Evolutionary conservation across 768 basidiomycete genomes (phyloP), one percentile per base, ranked within the genome.

Genomic region (Termitomyces sp.): DNA sequence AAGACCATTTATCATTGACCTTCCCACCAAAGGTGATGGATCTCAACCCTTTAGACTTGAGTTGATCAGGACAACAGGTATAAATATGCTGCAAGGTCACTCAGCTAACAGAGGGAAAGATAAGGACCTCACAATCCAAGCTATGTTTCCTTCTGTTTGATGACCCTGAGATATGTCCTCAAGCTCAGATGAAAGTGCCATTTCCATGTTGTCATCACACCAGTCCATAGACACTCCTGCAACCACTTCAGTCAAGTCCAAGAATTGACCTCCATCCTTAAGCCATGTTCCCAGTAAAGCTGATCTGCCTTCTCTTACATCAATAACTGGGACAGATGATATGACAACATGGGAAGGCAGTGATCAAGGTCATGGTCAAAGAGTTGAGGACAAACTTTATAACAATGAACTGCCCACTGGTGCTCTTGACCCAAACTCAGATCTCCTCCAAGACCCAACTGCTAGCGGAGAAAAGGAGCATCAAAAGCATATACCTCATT

Each of bases 401-500:
- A 71, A 81, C 64, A 84, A 82, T 50, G 78, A 82, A 24, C 66
- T 83, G 6, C 83, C 84, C 2, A 63, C 74, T 34, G 75, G 80
- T 5, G 82, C 86, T 50, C 72, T 76, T 24, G 77, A 78, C 40
- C 69, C 75, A 24, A 68, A 80, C 53, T 72, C 74, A 46, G 71
- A 74, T 60, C 64, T 67, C 60, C 51, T 68, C 57, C 68, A 74
- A 55, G 80, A 82, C 62, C 76, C 82, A 26, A 72, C 77, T 45
- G 69, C 76, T 14, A n/a, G n/a, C n/a, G 32, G 63, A 79, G 0
- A 81, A 77, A 9, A 78, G 85, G 37, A 84, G 88, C 16, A 66
- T 91, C n/a, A 88, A 84, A 71, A 89, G 86, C 40, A 79, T 90
- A 62, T 65, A 82, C 84, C 72, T 79, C 6, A n/a, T 10, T 9